Percentiles rank a stretch among this genome's conserved stretches.
Evolutionary conservation across 2,329 filamentous ascomycete species (phyloP).

Genomic region (Fusarium tuaranense): DNA sequence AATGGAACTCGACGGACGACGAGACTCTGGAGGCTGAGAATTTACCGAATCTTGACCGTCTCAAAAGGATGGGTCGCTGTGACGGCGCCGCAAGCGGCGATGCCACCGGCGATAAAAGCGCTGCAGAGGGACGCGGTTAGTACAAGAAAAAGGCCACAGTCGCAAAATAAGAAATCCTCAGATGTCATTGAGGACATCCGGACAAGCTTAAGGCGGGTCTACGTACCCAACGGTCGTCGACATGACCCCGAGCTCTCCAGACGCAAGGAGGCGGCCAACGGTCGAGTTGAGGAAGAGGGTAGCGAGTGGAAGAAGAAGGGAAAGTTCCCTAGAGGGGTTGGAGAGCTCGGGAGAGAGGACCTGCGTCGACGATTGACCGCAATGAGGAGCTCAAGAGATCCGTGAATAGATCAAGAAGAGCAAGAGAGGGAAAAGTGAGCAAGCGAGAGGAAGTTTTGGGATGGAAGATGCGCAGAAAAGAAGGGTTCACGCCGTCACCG

Average conservation of each 20-base stretch:
- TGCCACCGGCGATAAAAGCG: constrained; percentile 94
- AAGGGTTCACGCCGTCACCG: constrained; percentile 36
- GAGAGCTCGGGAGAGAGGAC: constrained; percentile 39
- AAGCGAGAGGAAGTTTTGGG: constrained; percentile 17
- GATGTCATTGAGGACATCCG: not conserved
- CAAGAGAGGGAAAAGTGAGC: constrained; percentile 9
- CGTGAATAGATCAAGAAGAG: not conserved
- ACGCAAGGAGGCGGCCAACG: constrained; percentile 17
- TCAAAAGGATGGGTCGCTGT: constrained; percentile 98
- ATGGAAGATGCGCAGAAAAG: constrained; percentile 26
- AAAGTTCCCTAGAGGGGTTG: constrained; percentile 20
- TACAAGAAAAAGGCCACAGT: not conserved
- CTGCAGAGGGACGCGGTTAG: constrained; percentile 53
- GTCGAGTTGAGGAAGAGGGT: constrained; percentile 4
- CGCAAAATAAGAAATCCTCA: constrained; percentile 14
- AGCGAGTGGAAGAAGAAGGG: constrained; percentile 4
- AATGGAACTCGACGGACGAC: not conserved
- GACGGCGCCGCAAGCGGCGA: constrained; percentile 96
- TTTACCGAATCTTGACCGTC: constrained; percentile 96
- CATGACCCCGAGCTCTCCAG: constrained; percentile 44
- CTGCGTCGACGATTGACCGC: constrained; percentile 22
- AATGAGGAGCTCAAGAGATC: constrained; percentile 8
- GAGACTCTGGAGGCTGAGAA: constrained; percentile 19
- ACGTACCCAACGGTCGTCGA: constrained; percentile 52
- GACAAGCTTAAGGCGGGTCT: not conserved